Conservation (phyloP, 2,329 filamentous ascomycete genomes). For the Exophiala viscosa region DNA sequence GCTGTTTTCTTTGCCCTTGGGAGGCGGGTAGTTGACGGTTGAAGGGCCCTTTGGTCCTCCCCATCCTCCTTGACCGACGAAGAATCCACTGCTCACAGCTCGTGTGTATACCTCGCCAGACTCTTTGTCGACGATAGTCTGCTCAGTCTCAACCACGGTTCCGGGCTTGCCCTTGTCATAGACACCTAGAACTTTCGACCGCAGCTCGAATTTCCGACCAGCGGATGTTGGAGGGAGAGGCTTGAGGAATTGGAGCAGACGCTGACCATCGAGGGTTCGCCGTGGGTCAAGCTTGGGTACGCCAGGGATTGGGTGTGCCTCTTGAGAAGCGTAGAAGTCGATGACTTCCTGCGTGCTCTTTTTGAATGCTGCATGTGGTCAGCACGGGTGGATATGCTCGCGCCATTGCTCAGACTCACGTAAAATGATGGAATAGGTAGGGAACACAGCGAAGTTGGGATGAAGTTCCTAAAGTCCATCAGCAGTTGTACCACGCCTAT, state of each 20-base stretch:
- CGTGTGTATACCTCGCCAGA: conserved; percentile 68
- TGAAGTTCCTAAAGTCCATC: conserved; percentile 64
- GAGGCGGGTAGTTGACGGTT: conserved; percentile 72
- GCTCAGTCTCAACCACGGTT: conserved; percentile 76
- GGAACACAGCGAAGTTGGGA: conserved; percentile 81
- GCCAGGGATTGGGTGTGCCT: conserved; percentile 64
- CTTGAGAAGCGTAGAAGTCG: conserved; percentile 75
- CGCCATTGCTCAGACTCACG: conserved; percentile 53
- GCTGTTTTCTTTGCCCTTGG: conserved; percentile 55
- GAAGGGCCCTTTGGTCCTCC: conserved; percentile 86
- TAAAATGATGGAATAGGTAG: conserved; percentile 79
- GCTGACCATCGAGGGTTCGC: conserved; percentile 78
- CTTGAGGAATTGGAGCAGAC: conserved; percentile 72
- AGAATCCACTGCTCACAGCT: conserved; percentile 69
- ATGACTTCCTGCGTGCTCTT: conserved; percentile 69
- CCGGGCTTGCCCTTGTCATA: conserved; percentile 87
- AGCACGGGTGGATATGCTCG: background rate
- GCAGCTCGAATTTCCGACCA: conserved; percentile 70
- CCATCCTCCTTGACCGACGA: conserved; percentile 77
- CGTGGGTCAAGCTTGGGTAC: conserved; percentile 72
- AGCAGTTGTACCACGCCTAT: background rate
- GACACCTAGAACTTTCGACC: conserved; percentile 74
- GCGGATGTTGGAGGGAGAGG: conserved; percentile 68
- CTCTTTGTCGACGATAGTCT: conserved; percentile 67
- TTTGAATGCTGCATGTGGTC: conserved; percentile 62